Evolutionary conservation across 2,329 filamentous ascomycete species (phyloP).

Genomic region (Botryotinia convoluta): DNA sequence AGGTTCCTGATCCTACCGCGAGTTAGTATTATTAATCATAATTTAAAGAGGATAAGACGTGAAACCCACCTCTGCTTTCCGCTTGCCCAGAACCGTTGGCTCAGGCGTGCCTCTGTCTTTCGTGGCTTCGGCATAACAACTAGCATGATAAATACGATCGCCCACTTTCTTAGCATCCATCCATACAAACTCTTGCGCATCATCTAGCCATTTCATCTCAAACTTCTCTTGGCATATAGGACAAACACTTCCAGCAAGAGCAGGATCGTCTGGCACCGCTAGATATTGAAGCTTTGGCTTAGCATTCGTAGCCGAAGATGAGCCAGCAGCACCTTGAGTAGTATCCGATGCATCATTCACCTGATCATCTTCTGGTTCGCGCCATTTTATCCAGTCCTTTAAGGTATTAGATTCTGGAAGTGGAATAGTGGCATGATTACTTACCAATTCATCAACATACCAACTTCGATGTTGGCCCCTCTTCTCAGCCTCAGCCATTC

Average conservation of each 20-base stretch:
- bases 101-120: conserved; percentile 64
- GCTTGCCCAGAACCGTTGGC: conserved; percentile 62
- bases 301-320: conserved; percentile 41
- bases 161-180: conserved; percentile 80
- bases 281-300: conserved; percentile 67
- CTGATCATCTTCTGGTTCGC: conserved; percentile 72
- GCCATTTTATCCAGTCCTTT: conserved; percentile 86
- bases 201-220: conserved; percentile 86
- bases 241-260: conserved; percentile 73
- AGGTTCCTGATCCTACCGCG: conserved; percentile 16
- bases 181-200: conserved; percentile 96
- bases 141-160: conserved; percentile 81
- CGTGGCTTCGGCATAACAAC: conserved; percentile 80
- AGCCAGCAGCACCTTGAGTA: conserved; percentile 41
- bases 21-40: neutral
- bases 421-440: conserved; percentile 33
- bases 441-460: conserved; percentile 86
- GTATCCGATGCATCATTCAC: conserved; percentile 43
- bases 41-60: neutral
- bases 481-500: conserved; percentile 81
- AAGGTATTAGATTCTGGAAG: conserved; percentile 22
- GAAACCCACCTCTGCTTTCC: conserved; percentile 62
- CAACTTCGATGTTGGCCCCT: conserved; percentile 88
- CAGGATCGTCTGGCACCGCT: conserved; percentile 75
- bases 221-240: conserved; percentile 96